A percentile compares a stretch with the other conserved stretches of the same genome.
phyloP scores from a whole-genome alignment of 73 alveolate genomes.

The Uronychia setigera region DNA sequence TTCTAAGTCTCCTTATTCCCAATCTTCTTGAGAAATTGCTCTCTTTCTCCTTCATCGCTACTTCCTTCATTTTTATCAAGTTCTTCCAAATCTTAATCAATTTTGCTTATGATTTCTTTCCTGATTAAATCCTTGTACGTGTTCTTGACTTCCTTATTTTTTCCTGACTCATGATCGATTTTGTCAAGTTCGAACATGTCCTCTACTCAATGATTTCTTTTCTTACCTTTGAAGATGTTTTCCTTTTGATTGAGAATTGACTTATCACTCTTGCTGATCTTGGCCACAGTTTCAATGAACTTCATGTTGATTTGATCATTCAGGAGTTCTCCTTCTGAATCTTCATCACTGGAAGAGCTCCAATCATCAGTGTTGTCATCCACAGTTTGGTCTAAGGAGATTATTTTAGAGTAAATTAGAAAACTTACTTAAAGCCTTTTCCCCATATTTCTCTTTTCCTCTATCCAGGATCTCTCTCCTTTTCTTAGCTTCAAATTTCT shows the following conservation, averaged over 20 bases:
- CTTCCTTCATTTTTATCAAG: constrained; percentile 7
- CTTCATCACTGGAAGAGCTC: constrained; percentile 47
- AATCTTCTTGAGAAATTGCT: constrained; percentile 5
- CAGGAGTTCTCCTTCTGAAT: constrained; percentile 64
- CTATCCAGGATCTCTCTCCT: constrained; percentile 22
- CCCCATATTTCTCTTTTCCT: constrained; percentile 27
- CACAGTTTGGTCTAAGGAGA: too few species aligned
- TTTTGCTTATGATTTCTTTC: constrained; percentile 21
- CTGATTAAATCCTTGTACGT: constrained; percentile 57
- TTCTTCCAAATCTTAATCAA: background rate
- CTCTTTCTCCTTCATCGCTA: background rate
- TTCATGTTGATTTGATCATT: constrained; percentile 51
- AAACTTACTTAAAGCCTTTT: too few species aligned
- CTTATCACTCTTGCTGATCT: constrained; percentile 60
- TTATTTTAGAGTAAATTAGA: too few species aligned
- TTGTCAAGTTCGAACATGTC: constrained; percentile 48
- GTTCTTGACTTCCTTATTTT: constrained; percentile 32
- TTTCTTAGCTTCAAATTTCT: constrained; percentile 46
- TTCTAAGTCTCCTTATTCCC: constrained; percentile 17
- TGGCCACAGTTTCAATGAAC: constrained; percentile 56
- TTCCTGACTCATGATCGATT: constrained; percentile 7
- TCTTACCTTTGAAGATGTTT: background rate
- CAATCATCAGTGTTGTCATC: too few species aligned
- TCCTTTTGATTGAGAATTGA: background rate
- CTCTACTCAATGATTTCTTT: constrained; percentile 24